Evolutionary conservation across 371 early-diverging fungal species (phyloP), one percentile per base, ranked within the genome.

Genomic region (Mortierella sp.): DNA sequence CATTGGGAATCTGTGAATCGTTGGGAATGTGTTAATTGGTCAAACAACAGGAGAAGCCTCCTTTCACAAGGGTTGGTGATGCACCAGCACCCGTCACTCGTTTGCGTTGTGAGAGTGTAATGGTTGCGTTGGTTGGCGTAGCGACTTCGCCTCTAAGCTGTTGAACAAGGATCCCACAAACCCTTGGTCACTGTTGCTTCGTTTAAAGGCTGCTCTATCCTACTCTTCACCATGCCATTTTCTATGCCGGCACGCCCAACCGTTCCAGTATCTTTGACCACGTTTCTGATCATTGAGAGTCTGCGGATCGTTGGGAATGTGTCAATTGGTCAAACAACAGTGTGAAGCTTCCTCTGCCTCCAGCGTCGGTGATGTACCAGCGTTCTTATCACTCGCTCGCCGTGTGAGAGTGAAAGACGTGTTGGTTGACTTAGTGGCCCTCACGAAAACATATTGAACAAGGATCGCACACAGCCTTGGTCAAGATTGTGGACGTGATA

Each of bases 391-490:
- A 70, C 80, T 76, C 76, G 73, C 70, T 80, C 58, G 55, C 80
- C 76, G 76, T 80, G 80, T 76, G 80, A 80, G 80, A 73, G 80
- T 76, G 76, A 73, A 76, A 73, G 70, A 73, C 80, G 65, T 48
- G 80, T 76, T 80, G 80, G 73, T 80, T 76, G 76, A 48, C 73
- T 80, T 0, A 76, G 80, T 80, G 76, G 80, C 45, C 54, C 76
- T 70, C 75, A 54, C 48, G 70, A 47, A 68, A 75, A 45, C 72
- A 73, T 47, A 68, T 72, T 80, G 76, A 76, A 76, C 76, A 80
- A 2, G 80, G 81, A 81, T 52, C 28, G n/a, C 76, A 73, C 77
- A 77, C 74, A 73, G n/a, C 77, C 81, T 77, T 81, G 81, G 77
- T 81, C 81, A 77, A 58, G 80, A 68, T 73, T 72, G 76, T 76